Evolutionary conservation across 352 stramenopile species (phyloP).

Genomic region (Globisporangium echinulatum): DNA sequence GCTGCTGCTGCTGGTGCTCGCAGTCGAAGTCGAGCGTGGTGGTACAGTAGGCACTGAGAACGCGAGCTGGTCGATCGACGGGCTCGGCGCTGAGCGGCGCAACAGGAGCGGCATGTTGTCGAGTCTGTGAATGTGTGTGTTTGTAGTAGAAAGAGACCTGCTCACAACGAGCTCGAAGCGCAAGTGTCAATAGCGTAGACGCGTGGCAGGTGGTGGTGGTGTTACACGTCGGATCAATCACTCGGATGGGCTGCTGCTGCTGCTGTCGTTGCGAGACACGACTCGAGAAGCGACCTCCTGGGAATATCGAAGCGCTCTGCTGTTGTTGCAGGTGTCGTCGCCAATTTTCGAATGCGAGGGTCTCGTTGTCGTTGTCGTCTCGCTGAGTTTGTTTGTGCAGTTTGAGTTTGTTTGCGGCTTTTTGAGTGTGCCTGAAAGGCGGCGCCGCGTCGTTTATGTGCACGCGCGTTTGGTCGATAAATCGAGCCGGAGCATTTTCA

Average conservation of each 20-base stretch:
- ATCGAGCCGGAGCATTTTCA: too few relatives aligned
- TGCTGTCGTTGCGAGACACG: not conserved
- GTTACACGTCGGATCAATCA: not conserved
- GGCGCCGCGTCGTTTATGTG: too few relatives aligned
- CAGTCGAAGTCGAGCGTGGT: conserved; percentile 9
- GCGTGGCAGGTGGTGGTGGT: not conserved
- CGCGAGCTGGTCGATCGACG: conserved; percentile 67
- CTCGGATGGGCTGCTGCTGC: not conserved
- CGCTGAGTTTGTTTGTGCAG: not conserved
- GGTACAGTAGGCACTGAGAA: conserved; percentile 30
- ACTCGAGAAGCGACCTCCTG: too few relatives aligned
- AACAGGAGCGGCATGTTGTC: conserved; percentile 60
- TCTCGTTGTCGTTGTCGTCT: not conserved
- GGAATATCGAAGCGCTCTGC: conserved; percentile 5
- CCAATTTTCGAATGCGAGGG: conserved; percentile 12
- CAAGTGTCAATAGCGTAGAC: too few relatives aligned
- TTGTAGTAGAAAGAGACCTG: too few relatives aligned
- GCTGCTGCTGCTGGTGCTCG: conserved; percentile 5
- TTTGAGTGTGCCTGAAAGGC: too few relatives aligned
- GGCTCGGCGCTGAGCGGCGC: conserved; percentile 54
- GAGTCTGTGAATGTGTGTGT: not conserved
- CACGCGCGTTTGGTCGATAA: too few relatives aligned
- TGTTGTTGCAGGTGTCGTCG: too few relatives aligned
- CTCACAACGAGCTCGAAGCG: too few relatives aligned
- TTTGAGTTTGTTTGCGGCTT: too few relatives aligned